Evolutionary conservation across 148 eudicot species (phyloP), one percentile per base, ranked within the genome.

Genomic region (Heliamphora exappendiculata): DNA sequence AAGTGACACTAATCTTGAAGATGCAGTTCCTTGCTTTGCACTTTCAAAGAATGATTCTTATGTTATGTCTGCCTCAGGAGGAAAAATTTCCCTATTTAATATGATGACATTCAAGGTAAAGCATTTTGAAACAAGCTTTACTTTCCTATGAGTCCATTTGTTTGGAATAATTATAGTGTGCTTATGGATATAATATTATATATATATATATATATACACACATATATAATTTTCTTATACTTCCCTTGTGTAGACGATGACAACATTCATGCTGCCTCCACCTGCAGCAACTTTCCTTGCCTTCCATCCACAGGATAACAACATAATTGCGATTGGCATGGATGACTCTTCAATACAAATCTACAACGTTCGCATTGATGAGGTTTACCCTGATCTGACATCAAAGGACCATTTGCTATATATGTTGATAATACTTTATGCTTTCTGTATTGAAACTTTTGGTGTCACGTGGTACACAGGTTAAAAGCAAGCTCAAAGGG

Each of bases 261-360:
- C 91, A 41, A 92, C 89, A 29, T 90, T 91, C 82, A 90, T 89
- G 94, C 88, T 91, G n/a, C 87, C 94, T 16, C 93, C 98, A 78
- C 97, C 98, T 54, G 98, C 94, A 58, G 97, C 98, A 42, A 91
- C 97, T 16, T 94, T 92, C 81, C 86, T 94, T 76, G 94, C 94
- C 54, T 91, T 91, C 71, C 93, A 94, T 82, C 98, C 98, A 17
- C 90, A 89, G 70, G 97, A 94, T 70, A 94, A 94, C 85, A 94
- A 94, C 81, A 90, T 94, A 44, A 91, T 94, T 80, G 98, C 97
- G 39, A 85, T 94, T 78, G 98, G 98, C 72, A 88, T 91, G 94
- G 98, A 91, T 78, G 98, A 94, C 74, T 88, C 93, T 9, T 82
- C 93, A 44, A 94, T 94, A 69, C 94, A 91, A 76, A 91, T 94